phyloP scores from a whole-genome alignment of 768 basidiomycete species.

The Tubosaeta sp. region DNA sequence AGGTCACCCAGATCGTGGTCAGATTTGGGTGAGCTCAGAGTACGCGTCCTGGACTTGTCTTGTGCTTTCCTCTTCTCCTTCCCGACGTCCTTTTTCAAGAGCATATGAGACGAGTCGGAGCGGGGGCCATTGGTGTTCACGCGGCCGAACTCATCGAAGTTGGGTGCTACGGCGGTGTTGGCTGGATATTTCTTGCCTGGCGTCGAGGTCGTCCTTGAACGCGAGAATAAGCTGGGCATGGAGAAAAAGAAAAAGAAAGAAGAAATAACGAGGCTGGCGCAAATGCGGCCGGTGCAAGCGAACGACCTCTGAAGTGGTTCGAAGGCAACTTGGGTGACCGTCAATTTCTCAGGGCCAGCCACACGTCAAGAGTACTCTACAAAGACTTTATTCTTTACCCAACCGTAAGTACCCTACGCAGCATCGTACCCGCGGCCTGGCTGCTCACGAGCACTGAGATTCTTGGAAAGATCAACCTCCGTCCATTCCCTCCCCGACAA shows the following conservation, averaged over 20 bases:
- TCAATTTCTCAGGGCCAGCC: conserved; percentile 25
- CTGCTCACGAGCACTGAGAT: background rate
- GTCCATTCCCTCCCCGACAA: conserved; percentile 2
- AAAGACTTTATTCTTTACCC: background rate
- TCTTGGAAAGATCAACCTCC: conserved; percentile 1
- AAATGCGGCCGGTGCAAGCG: conserved; percentile 4
- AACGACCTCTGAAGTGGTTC: conserved; percentile 19
- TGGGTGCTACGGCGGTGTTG: conserved; percentile 12
- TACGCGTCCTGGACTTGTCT: conserved; percentile 36
- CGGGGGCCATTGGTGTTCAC: conserved; percentile 44
- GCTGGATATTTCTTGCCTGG: conserved; percentile 39
- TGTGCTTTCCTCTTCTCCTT: conserved; percentile 42
- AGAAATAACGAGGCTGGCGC: conserved; percentile 3
- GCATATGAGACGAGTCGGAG: conserved; percentile 15
- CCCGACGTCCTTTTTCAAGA: conserved; percentile 46
- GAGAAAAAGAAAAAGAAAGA: conserved; percentile 18
- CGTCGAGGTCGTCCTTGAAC: conserved; percentile 59
- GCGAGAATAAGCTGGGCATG: conserved; percentile 77
- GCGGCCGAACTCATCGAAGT: conserved; percentile 64
- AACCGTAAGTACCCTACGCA: background rate
- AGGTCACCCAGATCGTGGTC: conserved; percentile 32
- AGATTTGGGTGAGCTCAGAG: conserved; percentile 37
- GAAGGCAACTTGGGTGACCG: conserved; percentile 1
- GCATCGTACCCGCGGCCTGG: background rate
- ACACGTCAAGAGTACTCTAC: background rate